phyloP scores from a whole-genome alignment of 1,284 basidiomycete species.

The Tilletia caries region DNA sequence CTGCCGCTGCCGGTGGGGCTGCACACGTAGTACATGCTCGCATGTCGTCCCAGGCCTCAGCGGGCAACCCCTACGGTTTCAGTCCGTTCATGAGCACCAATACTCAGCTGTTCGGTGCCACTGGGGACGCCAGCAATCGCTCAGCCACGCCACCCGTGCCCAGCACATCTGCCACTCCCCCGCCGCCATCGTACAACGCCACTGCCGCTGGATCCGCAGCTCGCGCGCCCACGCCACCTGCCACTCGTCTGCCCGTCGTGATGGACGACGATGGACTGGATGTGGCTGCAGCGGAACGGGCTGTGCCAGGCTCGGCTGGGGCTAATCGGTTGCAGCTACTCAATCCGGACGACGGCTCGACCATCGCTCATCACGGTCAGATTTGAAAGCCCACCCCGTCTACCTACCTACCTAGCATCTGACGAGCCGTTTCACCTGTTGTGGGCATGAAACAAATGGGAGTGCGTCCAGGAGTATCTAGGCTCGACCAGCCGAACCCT shows the following conservation, averaged over 20 bases:
- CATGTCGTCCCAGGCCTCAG: not conserved
- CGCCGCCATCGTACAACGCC: not conserved
- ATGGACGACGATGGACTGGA: not conserved
- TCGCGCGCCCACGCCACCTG: not conserved
- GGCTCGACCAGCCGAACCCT: no score
- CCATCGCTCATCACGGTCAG: not conserved
- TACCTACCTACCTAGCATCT: no score
- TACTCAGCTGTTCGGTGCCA: not conserved
- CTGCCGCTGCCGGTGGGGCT: slow-evolving; percentile 22
- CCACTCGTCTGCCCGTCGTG: not conserved
- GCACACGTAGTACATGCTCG: not conserved
- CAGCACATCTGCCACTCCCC: not conserved
- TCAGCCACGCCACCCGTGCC: not conserved
- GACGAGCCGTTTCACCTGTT: no score
- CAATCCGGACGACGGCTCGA: slow-evolving; percentile 1
- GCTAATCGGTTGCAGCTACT: not conserved
- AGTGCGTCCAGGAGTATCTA: no score
- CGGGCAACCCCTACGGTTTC: not conserved
- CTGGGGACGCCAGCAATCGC: not conserved
- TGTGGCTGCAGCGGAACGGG: slow-evolving; percentile 1
- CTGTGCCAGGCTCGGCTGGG: not conserved
- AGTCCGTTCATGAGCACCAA: not conserved
- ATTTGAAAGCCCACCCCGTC: not conserved
- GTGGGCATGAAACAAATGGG: no score
- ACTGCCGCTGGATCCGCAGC: not conserved